Evolutionary conservation across 805 yeast species (phyloP).

Genomic region (Metschnikowia colocasiae): DNA sequence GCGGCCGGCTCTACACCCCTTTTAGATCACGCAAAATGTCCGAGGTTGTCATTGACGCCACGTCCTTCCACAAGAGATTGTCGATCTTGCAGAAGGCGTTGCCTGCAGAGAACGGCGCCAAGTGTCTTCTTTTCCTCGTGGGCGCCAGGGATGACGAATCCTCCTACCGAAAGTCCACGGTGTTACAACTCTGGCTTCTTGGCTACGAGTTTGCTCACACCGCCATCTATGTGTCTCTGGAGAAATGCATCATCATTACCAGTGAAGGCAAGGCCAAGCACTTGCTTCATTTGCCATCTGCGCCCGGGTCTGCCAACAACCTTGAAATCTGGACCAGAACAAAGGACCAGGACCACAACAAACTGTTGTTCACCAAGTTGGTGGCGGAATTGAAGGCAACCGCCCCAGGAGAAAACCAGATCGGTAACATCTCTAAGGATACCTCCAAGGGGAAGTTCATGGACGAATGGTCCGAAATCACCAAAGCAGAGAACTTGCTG

Average conservation of each 20-base stretch:
- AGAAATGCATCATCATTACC: slow-evolving; percentile 63
- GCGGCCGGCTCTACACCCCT: slow-evolving; percentile 1
- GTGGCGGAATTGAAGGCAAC: slow-evolving; percentile 42
- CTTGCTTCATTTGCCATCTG: slow-evolving; percentile 52
- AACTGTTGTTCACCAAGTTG: slow-evolving; percentile 58
- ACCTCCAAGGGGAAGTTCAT: slow-evolving; percentile 79
- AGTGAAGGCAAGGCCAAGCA: slow-evolving; percentile 83
- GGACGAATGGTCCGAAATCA: slow-evolving; percentile 64
- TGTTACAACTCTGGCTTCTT: slow-evolving; percentile 83
- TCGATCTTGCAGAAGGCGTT: slow-evolving; percentile 37
- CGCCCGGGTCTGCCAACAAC: slow-evolving; percentile 28
- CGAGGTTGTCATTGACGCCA: slow-evolving; percentile 54
- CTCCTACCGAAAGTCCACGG: slow-evolving; percentile 84
- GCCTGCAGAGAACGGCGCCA: slow-evolving; percentile 19
- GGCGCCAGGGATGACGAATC: slow-evolving; percentile 87
- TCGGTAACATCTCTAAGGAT: slow-evolving; percentile 76
- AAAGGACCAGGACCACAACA: slow-evolving; percentile 77
- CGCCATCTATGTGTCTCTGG: slow-evolving; percentile 58
- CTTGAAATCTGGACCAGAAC: slow-evolving; percentile 67
- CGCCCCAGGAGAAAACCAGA: slow-evolving; percentile 31
- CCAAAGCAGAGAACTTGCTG: slow-evolving; percentile 31
- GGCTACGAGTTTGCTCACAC: slow-evolving; percentile 98
- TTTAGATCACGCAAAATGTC: slow-evolving; percentile 37
- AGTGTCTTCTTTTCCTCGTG: slow-evolving; percentile 53
- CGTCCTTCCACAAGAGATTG: slow-evolving; percentile 51